Base-by-base conservation (phyloP, 202 grass and related monocot species). In the Schoenoplectus tabernaemontani region DNA sequence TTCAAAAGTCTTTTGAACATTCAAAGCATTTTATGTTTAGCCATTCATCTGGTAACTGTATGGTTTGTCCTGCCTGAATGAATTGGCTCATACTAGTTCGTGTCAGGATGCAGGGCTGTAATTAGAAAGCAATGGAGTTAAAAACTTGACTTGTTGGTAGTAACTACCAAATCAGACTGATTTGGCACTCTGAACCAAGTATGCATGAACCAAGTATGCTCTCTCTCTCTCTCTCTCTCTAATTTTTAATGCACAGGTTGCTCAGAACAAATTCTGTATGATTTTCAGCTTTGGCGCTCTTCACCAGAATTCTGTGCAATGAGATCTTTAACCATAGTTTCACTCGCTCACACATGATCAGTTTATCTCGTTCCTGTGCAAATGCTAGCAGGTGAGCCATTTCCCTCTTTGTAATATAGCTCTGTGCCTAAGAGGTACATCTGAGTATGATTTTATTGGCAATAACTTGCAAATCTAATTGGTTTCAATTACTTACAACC, bases 261-360 rank as follows among this genome's bases (percentile, higher is more conserved):
- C 69, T 74, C 46, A 53, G 68, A 53, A 32, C 26, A 69, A 73
- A 32, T 73, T 48, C 24, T 74, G 64, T 68, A 51, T 83, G 30
- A 78, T 50, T 85, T 93, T 90, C 91, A 97, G 93, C 84, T 97
- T 86, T 97, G 91, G 91, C 93, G 91, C 78, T 87, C 87, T 69
- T 97, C 93, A 58, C 75, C 91, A 33, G 93, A 97, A 86, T 93
- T 97, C 80, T 97, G 87, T 87, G 93, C 93, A 57, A 97, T 91
- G 91, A 97, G 93, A 85, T 93, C 91, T 69, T 80, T 97, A 57
- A 84, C 87, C 71, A 91, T 97, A 79, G 91, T 93, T 84, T 97
- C 93, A 80, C 85, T 97, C 71, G 93, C 93, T 38, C 93, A 83
- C 91, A 83, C 53, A 97, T 97, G 91, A 93, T 97, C 76, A 93